Base-by-base conservation (phyloP, 495 filamentous ascomycete species). In the Geoglossum glabrum region DNA sequence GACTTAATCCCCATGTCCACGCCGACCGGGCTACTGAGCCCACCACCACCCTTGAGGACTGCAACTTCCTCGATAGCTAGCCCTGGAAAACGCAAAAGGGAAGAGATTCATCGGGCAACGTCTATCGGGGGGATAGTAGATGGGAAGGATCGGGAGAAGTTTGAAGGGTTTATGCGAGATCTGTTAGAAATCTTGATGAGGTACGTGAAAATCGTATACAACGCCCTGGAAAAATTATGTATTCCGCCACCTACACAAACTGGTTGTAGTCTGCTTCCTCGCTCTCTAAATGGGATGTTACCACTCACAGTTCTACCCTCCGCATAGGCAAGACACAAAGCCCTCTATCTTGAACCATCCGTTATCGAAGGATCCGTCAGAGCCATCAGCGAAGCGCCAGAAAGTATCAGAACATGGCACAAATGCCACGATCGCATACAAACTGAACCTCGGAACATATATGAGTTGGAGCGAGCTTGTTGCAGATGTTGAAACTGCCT, bases 181-280 rank as follows among this genome's bases (percentile, higher is more conserved):
- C 57, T 68, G 10, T 55, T 68, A 47, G 65, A 62, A 59, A 56
- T 68, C 17, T 34, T 68, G 36, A 66, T 64, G 57, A 30, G 28
- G 66, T 68, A 65, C 36, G 65, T 62, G 43, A 45, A 31, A 13
- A 28, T 49, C 56, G 31, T 40, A 51, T 38, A 51, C 58, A 23
- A 61, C 28, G 30, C 8, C 27, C 23, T 40, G 33, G 15, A 2
- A 43, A 33, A 34, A 31, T 43, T 23, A 15, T 52, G 23, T 25
- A 3, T 28, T 51, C 45, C 36, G 54, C 33, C 23, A 19, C 27
- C 56, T 47, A 19, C 59, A 79, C 74, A 38, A 63, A 69, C 58
- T 74, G 77, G 55, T 17, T 30, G 54, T 46, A 31, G 31, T 27
- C 25, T 40, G 3, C 23, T 30, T 38, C 21, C 31, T 21, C n/a